Evolutionary conservation across 441 rosid genomes (phyloP).

Genomic region (Gossypium aridum): DNA sequence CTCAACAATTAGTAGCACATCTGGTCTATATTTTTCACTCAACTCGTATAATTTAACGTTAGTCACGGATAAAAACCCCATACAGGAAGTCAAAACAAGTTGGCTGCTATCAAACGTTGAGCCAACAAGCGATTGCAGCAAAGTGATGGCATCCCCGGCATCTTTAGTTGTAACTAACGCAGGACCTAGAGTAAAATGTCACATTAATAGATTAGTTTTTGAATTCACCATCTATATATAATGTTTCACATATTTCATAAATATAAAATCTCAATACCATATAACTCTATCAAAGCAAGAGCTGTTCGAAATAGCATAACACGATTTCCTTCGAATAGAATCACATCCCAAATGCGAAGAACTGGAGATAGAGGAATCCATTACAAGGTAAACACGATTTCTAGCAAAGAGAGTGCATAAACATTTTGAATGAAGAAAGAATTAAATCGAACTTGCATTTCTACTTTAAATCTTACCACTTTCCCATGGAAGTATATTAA

Average conservation of each 20-base stretch:
- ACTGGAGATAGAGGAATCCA: conserved; percentile 33
- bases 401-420: background rate
- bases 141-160: conserved; percentile 66
- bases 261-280: conserved; percentile 37
- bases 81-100: conserved; percentile 62
- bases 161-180: conserved; percentile 59
- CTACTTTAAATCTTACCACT: conserved; percentile 45
- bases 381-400: conserved; percentile 1
- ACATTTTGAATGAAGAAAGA: background rate
- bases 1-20: conserved; percentile 33
- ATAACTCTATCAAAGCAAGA: conserved; percentile 71
- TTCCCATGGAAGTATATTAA: conserved; percentile 79
- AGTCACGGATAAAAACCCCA: conserved; percentile 59
- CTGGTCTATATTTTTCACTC: conserved; percentile 51
- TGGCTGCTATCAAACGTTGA: conserved; percentile 81
- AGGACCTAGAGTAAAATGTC: conserved; percentile 42
- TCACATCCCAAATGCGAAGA: conserved; percentile 80
- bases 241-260: conserved; percentile 10
- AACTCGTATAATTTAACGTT: conserved; percentile 52
- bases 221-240: conserved; percentile 11
- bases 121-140: conserved; percentile 58
- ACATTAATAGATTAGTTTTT: background rate
- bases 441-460: background rate
- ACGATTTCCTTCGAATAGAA: conserved; percentile 73
- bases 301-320: conserved; percentile 73